These are phyloP conservation scores for Astragalus glycyphyllos DNA, from an alignment of 306 rosid species.

Conservation along the genomic window DNA sequence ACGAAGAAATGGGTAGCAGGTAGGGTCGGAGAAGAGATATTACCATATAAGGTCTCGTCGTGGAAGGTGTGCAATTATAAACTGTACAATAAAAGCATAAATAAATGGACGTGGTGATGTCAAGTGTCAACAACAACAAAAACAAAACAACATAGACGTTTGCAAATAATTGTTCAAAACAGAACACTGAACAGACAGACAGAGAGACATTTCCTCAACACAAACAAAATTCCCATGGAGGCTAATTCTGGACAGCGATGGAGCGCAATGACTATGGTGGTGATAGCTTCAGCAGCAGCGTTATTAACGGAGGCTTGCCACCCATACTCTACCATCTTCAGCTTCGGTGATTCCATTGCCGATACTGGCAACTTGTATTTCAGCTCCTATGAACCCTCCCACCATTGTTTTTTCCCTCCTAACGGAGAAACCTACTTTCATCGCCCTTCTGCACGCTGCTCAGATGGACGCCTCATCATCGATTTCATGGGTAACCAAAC, in stretches of 20 bases:
- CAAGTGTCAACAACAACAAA: constrained; percentile 19
- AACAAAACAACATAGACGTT: no score
- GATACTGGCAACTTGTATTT: constrained; percentile 61
- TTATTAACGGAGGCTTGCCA: not conserved
- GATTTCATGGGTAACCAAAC: constrained; percentile 89
- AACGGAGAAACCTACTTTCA: constrained; percentile 71
- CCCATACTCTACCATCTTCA: constrained; percentile 56
- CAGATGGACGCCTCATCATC: constrained; percentile 79
- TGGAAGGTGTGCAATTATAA: no score
- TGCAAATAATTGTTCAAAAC: no score
- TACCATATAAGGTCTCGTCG: no score
- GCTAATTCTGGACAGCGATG: not conserved
- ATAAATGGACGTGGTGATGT: no score
- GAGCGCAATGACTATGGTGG: not conserved
- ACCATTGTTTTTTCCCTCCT: constrained; percentile 49
- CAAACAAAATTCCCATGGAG: not conserved
- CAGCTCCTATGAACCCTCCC: not conserved
- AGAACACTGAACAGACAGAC: no score
- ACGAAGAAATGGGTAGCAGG: no score
- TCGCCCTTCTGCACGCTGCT: constrained; percentile 66
- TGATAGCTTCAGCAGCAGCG: not conserved
- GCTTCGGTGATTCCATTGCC: constrained; percentile 70
- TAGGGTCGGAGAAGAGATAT: no score
- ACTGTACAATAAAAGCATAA: no score
- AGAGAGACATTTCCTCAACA: no score